Percentiles rank a stretch among this genome's conserved stretches.
Evolutionary conservation across 169 alveolate genomes (phyloP).

Genomic region (Plasmodium adleri): DNA sequence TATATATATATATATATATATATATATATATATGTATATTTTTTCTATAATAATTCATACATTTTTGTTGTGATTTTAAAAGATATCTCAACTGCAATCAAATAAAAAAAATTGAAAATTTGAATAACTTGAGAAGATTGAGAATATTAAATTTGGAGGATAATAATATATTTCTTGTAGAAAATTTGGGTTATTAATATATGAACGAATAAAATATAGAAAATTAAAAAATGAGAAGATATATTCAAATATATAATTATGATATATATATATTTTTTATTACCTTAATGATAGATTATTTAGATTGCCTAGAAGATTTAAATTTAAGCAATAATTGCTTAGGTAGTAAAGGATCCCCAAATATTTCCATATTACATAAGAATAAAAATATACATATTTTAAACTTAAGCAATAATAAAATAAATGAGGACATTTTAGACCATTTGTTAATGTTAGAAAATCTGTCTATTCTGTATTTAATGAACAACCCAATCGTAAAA

Average conservation of each 20-base stretch:
- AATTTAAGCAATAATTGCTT: slow-evolving; percentile 48
- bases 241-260: background rate
- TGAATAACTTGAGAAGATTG: slow-evolving; percentile 26
- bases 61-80: background rate
- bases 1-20: background rate
- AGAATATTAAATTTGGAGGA: slow-evolving; percentile 65
- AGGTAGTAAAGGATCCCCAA: slow-evolving; percentile 49
- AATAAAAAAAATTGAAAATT: slow-evolving; percentile 56
- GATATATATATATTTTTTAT: background rate
- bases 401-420: slow-evolving; percentile 43
- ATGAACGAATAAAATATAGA: background rate
- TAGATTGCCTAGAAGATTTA: slow-evolving; percentile 47
- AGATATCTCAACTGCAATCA: slow-evolving; percentile 53
- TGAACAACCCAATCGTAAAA: slow-evolving; percentile 69
- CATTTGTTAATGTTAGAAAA: slow-evolving; percentile 6
- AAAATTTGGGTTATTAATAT: slow-evolving; percentile 58
- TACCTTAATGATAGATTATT: slow-evolving; percentile 16
- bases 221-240: too few relatives aligned
- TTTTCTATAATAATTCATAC: background rate
- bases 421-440: slow-evolving; percentile 59
- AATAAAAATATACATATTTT: slow-evolving; percentile 36
- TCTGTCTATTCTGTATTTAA: slow-evolving; percentile 38
- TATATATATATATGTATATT: background rate
- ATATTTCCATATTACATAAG: slow-evolving; percentile 12
- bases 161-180: slow-evolving; percentile 45